These are phyloP conservation scores for Acer yangbiense DNA, from an alignment of 345 rosid species.

Conservation along the genomic window DNA sequence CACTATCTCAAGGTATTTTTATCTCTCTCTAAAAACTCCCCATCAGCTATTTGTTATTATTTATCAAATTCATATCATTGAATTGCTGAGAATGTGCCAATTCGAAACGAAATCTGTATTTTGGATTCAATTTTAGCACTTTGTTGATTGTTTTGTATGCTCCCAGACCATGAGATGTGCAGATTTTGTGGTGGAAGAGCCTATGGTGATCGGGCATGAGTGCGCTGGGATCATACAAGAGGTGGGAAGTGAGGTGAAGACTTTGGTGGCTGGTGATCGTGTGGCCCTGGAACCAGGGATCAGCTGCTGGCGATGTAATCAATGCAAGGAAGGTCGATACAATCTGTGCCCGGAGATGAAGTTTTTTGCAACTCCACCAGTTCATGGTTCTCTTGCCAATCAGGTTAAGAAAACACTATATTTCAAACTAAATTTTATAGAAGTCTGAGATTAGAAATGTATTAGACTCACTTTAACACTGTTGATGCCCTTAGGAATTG, in stretches of 20 bases:
- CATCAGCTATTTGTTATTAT: neutral
- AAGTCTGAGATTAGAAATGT: neutral
- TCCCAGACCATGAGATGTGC: constrained; percentile 74
- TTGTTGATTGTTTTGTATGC: neutral
- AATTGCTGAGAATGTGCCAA: neutral
- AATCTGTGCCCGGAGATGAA: constrained; percentile 94
- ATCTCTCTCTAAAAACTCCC: neutral
- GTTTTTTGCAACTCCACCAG: constrained; percentile 90
- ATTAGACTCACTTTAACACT: neutral
- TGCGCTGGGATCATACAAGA: constrained; percentile 90
- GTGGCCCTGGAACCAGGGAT: constrained; percentile 95
- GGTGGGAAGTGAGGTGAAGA: constrained; percentile 75
- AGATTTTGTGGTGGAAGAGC: constrained; percentile 82
- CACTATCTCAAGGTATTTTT: constrained; percentile 73
- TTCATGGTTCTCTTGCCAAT: constrained; percentile 89
- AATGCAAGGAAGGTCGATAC: constrained; percentile 78
- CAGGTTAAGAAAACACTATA: constrained; percentile 39
- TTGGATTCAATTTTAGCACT: neutral
- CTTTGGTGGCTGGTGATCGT: constrained; percentile 67
- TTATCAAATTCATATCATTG: constrained; percentile 3
- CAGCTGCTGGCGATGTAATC: constrained; percentile 73
- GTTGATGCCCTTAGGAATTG: neutral
- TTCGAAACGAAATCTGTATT: neutral
- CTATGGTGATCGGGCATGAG: constrained; percentile 96
- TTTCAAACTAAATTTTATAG: neutral